phyloP scores from a whole-genome alignment of 768 basidiomycete species.

The Trametes maxima region DNA sequence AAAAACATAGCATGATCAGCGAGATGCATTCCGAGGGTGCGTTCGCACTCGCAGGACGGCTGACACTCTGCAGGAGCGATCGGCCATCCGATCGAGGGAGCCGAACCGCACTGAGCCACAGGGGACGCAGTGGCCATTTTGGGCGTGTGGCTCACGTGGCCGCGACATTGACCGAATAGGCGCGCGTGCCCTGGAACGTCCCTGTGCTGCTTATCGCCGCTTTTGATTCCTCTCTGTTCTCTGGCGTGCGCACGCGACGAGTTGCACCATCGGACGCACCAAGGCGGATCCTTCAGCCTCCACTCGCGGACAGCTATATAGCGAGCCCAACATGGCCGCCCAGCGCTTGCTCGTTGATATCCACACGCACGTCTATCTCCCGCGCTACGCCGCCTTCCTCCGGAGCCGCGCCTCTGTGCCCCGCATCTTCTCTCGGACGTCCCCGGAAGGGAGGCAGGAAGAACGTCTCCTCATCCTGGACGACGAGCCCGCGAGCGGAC shows the following conservation, averaged over 20 bases:
- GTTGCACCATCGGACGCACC: not conserved
- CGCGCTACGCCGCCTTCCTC: constrained; percentile 72
- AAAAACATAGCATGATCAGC: not conserved
- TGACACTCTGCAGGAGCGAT: not conserved
- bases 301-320: too few species aligned
- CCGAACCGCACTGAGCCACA: not conserved
- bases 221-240: not conserved
- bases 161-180: constrained; percentile 12
- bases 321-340: constrained; percentile 11
- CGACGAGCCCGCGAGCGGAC: constrained; percentile 76
- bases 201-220: not conserved
- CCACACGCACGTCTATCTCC: constrained; percentile 86
- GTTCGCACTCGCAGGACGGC: too few species aligned
- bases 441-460: constrained; percentile 51
- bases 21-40: too few species aligned
- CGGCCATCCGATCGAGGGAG: constrained; percentile 11
- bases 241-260: not conserved
- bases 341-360: constrained; percentile 66
- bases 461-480: constrained; percentile 79
- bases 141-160: constrained; percentile 14
- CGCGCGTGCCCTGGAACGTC: constrained; percentile 1
- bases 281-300: not conserved
- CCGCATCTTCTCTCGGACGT: constrained; percentile 57
- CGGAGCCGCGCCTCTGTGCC: constrained; percentile 66
- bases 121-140: not conserved